phyloP scores from a whole-genome alignment of 768 basidiomycete species.

The Mycena amicta region DNA sequence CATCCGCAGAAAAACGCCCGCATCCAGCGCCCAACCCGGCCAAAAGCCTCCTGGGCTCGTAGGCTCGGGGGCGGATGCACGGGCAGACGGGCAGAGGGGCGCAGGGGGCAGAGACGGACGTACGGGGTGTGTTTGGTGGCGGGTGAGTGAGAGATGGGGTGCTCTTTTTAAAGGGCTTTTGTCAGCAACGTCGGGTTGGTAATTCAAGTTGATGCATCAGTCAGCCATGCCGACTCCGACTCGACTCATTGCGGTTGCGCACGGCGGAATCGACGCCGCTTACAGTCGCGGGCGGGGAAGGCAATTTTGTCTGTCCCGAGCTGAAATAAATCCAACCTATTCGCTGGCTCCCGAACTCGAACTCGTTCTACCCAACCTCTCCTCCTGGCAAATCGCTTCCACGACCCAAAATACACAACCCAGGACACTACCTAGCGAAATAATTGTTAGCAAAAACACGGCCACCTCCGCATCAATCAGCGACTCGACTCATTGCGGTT shows the following conservation, averaged over 20 bases:
- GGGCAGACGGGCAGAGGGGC: background rate
- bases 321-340: too few relatives aligned
- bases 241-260: background rate
- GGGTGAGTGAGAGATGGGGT: background rate
- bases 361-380: too few relatives aligned
- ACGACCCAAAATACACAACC: background rate
- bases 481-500: background rate
- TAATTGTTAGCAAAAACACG: too few relatives aligned
- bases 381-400: background rate
- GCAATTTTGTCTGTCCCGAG: too few relatives aligned
- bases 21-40: conserved; percentile 6
- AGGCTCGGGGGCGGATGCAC: background rate
- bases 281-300: too few relatives aligned
- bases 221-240: too few relatives aligned
- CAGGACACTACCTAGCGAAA: too few relatives aligned
- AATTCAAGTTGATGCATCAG: background rate
- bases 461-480: background rate
- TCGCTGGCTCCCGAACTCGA: too few relatives aligned
- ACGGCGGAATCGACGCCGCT: background rate
- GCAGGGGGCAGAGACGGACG: background rate
- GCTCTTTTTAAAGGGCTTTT: background rate
- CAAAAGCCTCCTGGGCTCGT: background rate
- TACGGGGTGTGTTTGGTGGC: background rate
- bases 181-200: background rate
- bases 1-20: background rate